Base-by-base conservation (phyloP, 305 asterid genomes). In the Andrographis paniculata region DNA sequence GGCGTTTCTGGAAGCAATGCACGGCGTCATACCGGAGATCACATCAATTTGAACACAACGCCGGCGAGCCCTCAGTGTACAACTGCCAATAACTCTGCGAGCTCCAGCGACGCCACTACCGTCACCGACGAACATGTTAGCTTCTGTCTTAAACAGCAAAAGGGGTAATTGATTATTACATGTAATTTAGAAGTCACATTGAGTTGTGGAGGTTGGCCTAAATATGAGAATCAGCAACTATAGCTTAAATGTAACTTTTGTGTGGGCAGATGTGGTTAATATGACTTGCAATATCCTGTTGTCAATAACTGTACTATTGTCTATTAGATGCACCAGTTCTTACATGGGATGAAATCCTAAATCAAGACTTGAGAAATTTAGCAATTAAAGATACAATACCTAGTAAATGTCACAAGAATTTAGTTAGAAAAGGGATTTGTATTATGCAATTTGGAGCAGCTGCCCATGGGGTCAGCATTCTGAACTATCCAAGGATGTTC, bases 401-500 rank as follows among this genome's bases (percentile, higher is more conserved):
- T n/a, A n/a, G n/a, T n/a, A n/a, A n/a, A n/a, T n/a, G n/a, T n/a
- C n/a, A n/a, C n/a, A n/a, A n/a, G n/a, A n/a, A n/a, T 27, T 27
- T 27, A 27, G 33, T 5, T 27, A 6, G 9, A 27, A 27, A 5
- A 5, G 10, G 10, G 9, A 27, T 10, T 48, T 0, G 20, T 14
- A 16, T 17, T 22, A 17, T 3, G 14, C 64, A 62, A 75, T 44
- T 59, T 63, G 46, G 58, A 62, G 52, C 73, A 74, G 52, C 71
- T 53, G 22, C 75, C 79, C 8, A 1, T 15, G 36, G 78, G 68
- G 43, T 74, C 66, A 10, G 75, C 80, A 72, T 71, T 78, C 77
- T 62, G 49, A 44, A 80, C 58, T 54, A 89, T 75, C 98, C 96
- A 89, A 38, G 95, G 94, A 42, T 80, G 83, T 64, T 50, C 31